Evolutionary conservation across 2,329 filamentous ascomycete species (phyloP).

Genomic region (Talaromyces sp.): DNA sequence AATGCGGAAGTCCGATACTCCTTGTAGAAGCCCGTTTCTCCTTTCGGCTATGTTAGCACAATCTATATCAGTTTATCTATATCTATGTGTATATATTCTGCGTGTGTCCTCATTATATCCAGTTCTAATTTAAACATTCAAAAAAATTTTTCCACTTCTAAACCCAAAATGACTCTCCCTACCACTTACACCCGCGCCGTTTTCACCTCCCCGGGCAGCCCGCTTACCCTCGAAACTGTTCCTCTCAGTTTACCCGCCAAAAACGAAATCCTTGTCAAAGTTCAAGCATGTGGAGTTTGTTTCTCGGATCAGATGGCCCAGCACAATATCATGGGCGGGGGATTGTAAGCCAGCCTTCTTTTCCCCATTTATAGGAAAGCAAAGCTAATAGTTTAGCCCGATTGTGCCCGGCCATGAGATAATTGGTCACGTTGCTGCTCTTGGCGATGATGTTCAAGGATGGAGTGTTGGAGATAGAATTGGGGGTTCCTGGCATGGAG

Average conservation of each 20-base stretch:
- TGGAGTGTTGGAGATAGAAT: slow-evolving; percentile 63
- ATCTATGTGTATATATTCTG: not conserved
- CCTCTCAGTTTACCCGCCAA: slow-evolving; percentile 52
- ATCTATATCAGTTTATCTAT: not conserved
- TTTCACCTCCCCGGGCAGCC: slow-evolving; percentile 48
- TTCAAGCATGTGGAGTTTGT: slow-evolving; percentile 68
- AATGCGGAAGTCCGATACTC: not conserved
- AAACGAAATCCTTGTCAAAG: slow-evolving; percentile 63
- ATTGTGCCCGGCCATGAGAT: slow-evolving; percentile 66
- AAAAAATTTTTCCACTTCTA: not conserved
- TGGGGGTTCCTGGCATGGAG: slow-evolving; percentile 65
- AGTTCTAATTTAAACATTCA: not conserved
- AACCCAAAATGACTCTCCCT: slow-evolving; percentile 42
- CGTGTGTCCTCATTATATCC: not conserved
- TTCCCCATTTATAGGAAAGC: not conserved
- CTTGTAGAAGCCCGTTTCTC: not conserved
- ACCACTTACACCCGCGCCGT: slow-evolving; percentile 64
- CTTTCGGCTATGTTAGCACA: not conserved
- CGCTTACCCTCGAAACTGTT: slow-evolving; percentile 56
- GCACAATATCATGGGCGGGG: slow-evolving; percentile 48
- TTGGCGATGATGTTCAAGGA: slow-evolving; percentile 49
- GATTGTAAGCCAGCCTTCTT: slow-evolving; percentile 35
- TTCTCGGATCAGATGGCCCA: slow-evolving; percentile 54
- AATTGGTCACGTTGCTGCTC: slow-evolving; percentile 60
- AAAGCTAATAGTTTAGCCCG: slow-evolving; percentile 35